Evolutionary conservation across 148 eudicot genomes (phyloP), one percentile per base, ranked within the genome.

Genomic region (Rhododendron vialii): DNA sequence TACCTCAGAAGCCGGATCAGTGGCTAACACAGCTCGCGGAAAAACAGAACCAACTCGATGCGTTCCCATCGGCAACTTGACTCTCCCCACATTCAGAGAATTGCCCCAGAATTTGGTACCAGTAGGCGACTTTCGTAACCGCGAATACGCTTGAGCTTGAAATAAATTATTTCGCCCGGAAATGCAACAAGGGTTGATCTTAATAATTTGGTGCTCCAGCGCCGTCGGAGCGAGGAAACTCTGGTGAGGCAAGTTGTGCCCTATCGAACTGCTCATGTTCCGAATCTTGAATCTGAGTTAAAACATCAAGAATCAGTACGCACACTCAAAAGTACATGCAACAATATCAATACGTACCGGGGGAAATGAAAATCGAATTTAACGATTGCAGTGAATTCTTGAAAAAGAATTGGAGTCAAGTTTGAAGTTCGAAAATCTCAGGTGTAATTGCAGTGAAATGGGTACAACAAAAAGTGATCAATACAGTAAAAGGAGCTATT

Each of bases 261-360:
- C 93, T 51, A 93, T 89, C 74, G 90, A 88, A 85, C 90, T 94
- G 90, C 96, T 96, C 99, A 96, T 96, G 71, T 82, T 93, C 86
- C 82, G 35, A 35, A 38, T 48, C 35, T 83, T n/a, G 86, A 78
- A 78, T 61, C 84, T 87, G 84, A 18, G 79, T 65, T 48, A 78
- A 55, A 55, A 71, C 51, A 22, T 74, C 80, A 43, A 48, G 53
- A 67, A 83, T 77, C 77, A 83, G 78, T 57, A 63, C 48, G 43
- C 45, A 41, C 48, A 76, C 48, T 38, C 38, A 45, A 8, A 80
- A 12, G 53, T 13, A 24, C 9, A 11, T 3, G 15, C 22, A 36
- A 12, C 36, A 22, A 41, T 41, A 41, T 41, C 43, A 41, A 41
- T 41, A 41, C 45, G 45, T 41, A 41, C 45, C 8, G 45, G 45